phyloP scores from a whole-genome alignment of 2,329 filamentous ascomycete species.

The Fusarium mexicanum region DNA sequence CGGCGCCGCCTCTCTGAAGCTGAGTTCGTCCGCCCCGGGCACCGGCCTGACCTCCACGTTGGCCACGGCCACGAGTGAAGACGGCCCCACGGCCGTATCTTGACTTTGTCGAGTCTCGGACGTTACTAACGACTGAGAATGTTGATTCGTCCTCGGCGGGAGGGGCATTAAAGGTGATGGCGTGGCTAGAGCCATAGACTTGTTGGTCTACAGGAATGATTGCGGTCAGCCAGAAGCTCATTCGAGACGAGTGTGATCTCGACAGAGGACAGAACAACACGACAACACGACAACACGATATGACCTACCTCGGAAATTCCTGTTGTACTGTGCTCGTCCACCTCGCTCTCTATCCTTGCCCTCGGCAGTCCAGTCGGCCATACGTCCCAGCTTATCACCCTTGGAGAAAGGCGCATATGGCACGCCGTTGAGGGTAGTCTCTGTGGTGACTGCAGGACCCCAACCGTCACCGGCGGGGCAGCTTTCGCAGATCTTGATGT shows the following conservation, averaged over 20 bases:
- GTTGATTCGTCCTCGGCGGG: slow-evolving; percentile 94
- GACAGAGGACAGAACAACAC: background rate
- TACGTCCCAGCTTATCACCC: slow-evolving; percentile 97
- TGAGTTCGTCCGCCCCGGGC: slow-evolving; percentile 67
- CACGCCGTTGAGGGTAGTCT: slow-evolving; percentile 92
- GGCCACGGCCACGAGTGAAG: slow-evolving; percentile 88
- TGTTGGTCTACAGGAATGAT: slow-evolving; percentile 77
- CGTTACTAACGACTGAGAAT: slow-evolving; percentile 98
- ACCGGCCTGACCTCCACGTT: slow-evolving; percentile 73
- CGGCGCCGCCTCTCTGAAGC: slow-evolving; percentile 77
- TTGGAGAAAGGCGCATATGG: slow-evolving; percentile 99
- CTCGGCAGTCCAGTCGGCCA: slow-evolving; percentile 97
- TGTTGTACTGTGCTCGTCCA: slow-evolving; percentile 87
- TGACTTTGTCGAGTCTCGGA: slow-evolving; percentile 83
- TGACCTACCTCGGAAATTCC: slow-evolving; percentile 85
- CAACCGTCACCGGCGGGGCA: slow-evolving; percentile 82
- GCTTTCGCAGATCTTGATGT: slow-evolving; percentile 72
- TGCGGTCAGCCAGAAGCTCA: slow-evolving; percentile 15
- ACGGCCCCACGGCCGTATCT: slow-evolving; percentile 90
- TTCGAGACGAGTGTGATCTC: background rate
- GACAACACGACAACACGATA: background rate
- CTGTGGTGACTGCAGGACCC: slow-evolving; percentile 84
- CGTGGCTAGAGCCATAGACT: slow-evolving; percentile 91
- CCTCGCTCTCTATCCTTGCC: slow-evolving; percentile 84
- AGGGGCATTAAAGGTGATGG: slow-evolving; percentile 88